Evolutionary conservation across 352 stramenopile genomes (phyloP).

Genomic region (Aphanomyces astaci): DNA sequence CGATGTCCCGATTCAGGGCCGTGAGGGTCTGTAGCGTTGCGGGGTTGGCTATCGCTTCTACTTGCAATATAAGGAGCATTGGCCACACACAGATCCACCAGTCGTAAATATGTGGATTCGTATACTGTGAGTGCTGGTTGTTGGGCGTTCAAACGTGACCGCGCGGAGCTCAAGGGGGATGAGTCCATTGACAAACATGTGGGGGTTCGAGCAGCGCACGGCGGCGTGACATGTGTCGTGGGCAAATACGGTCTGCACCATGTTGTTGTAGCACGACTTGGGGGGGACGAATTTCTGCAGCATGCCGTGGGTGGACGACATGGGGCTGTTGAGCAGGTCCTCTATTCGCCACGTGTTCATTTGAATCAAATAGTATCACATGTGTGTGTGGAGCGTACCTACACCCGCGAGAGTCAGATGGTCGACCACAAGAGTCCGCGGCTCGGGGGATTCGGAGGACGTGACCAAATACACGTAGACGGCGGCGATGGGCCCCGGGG

Average conservation of each 20-base stretch:
- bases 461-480: neutral
- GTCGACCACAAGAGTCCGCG: neutral
- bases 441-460: too few relatives aligned
- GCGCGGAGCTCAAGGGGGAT: slow-evolving; percentile 36
- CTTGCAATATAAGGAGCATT: too few relatives aligned
- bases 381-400: neutral
- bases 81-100: too few relatives aligned
- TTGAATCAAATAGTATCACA: neutral
- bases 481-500: neutral
- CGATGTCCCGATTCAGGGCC: slow-evolving; percentile 49
- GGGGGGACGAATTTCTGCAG: slow-evolving; percentile 61
- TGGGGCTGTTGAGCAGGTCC: neutral
- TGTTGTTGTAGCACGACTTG: slow-evolving; percentile 63
- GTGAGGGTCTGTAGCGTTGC: slow-evolving; percentile 40
- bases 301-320: slow-evolving; percentile 26
- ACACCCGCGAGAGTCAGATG: slow-evolving; percentile 4
- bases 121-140: neutral
- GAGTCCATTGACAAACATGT: slow-evolving; percentile 36
- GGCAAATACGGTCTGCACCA: slow-evolving; percentile 54
- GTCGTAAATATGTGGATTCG: neutral
- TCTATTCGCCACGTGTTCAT: neutral
- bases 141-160: slow-evolving; percentile 45
- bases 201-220: slow-evolving; percentile 48
- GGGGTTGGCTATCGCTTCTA: slow-evolving; percentile 50
- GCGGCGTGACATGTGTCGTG: slow-evolving; percentile 45